These are phyloP conservation scores for Sanghuangporus sanghuang DNA, from an alignment of 1,284 basidiomycete genomes.

Conservation along the genomic window DNA sequence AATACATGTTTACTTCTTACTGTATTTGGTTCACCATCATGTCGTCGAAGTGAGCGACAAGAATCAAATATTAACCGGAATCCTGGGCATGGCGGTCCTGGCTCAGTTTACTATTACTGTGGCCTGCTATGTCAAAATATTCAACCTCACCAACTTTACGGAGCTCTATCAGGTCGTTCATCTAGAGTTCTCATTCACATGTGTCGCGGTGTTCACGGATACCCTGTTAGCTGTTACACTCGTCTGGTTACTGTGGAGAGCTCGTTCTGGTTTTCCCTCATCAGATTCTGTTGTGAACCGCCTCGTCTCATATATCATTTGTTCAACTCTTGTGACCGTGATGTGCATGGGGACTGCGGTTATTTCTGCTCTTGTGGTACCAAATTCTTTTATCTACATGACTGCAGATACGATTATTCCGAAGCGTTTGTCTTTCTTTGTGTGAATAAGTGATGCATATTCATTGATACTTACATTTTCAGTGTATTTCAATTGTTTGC, in stretches of 20 bases:
- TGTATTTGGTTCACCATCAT: background rate
- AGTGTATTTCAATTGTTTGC: conserved; percentile 4
- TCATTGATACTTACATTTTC: background rate
- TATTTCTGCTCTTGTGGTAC: background rate
- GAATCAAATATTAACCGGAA: background rate
- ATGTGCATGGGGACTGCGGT: background rate
- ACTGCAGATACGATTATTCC: background rate
- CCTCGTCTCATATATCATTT: conserved; percentile 11
- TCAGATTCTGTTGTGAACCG: conserved; percentile 12
- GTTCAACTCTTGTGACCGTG: conserved; percentile 20
- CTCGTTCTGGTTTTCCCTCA: conserved; percentile 1
- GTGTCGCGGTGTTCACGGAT: conserved; percentile 7
- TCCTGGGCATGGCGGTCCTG: background rate
- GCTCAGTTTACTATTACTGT: background rate
- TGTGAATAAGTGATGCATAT: background rate
- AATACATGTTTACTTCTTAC: background rate
- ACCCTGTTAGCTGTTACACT: conserved; percentile 6
- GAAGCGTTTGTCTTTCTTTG: background rate
- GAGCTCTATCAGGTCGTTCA: background rate
- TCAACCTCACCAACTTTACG: background rate
- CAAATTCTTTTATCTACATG: conserved; percentile 5
- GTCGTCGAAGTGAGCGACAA: conserved; percentile 8
- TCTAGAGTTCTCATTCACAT: background rate
- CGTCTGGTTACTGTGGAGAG: conserved; percentile 3
- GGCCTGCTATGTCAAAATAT: background rate